Conservation (phyloP, 129 eudicot species). For the Lactuca sativa region DNA sequence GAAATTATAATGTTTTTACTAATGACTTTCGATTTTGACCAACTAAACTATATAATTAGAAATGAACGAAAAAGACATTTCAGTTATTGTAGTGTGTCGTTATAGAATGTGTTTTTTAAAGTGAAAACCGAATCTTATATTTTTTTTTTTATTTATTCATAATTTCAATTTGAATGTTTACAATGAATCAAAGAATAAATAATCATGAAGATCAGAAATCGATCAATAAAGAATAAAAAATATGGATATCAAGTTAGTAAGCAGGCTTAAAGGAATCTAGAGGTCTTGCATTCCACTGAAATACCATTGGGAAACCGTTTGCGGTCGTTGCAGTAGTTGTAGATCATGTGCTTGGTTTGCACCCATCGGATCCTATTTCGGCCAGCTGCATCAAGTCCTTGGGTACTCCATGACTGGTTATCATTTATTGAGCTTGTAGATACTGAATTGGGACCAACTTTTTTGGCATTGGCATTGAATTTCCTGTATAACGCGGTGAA, state of each 20-base stretch:
- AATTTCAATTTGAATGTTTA: not conserved
- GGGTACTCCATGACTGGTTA: conserved; percentile 28
- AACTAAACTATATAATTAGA: no score
- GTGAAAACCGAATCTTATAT: no score
- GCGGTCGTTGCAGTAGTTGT: conserved; percentile 19
- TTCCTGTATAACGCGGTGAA: conserved; percentile 27
- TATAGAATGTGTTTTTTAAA: no score
- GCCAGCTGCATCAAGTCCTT: conserved; percentile 24
- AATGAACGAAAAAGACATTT: no score
- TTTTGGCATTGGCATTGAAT: conserved; percentile 26
- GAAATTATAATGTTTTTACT: no score
- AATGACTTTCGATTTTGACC: no score
- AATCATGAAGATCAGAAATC: not conserved
- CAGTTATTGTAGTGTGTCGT: no score
- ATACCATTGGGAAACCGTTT: conserved; percentile 20
- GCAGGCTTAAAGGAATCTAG: conserved; percentile 17
- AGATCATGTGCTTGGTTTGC: conserved; percentile 21
- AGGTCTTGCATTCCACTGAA: conserved; percentile 12
- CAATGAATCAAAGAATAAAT: conserved; percentile 8
- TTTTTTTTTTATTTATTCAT: no score
- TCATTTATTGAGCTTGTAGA: conserved; percentile 10
- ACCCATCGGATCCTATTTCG: conserved; percentile 22
- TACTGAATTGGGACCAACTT: conserved; percentile 21
- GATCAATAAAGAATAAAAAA: not conserved
- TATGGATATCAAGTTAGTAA: not conserved